phyloP scores from a whole-genome alignment of 768 basidiomycete species.

The Coprinopsis marcescibilis region DNA sequence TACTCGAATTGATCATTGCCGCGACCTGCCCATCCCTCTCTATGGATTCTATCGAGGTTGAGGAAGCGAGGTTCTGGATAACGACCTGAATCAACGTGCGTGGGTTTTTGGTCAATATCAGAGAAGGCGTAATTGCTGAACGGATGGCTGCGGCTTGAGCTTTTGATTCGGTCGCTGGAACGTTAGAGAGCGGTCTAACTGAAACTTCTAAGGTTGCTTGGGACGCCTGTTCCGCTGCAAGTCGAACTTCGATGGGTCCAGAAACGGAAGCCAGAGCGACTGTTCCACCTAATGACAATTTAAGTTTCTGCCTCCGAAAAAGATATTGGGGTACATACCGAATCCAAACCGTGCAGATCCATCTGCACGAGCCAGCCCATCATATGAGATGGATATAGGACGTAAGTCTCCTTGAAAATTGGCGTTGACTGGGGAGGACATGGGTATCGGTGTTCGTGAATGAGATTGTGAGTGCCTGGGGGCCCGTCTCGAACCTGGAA shows the following conservation, averaged over 20 bases:
- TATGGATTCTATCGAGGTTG: conserved; percentile 16
- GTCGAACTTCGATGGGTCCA: conserved; percentile 74
- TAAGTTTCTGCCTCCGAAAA: conserved; percentile 11
- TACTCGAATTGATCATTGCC: conserved; percentile 65
- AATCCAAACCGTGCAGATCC: conserved; percentile 72
- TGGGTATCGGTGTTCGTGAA: not conserved
- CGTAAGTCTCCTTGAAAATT: not conserved
- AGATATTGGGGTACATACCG: conserved; percentile 30
- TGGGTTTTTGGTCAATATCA: conserved; percentile 65
- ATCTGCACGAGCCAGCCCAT: conserved; percentile 64
- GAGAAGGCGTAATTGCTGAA: conserved; percentile 50
- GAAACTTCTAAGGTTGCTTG: conserved; percentile 71
- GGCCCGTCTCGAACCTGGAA: too few species aligned
- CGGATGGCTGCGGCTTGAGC: conserved; percentile 49
- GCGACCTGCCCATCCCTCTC: conserved; percentile 46
- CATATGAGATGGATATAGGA: conserved; percentile 41
- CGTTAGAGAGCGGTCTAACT: conserved; percentile 61
- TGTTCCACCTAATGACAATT: conserved; percentile 23
- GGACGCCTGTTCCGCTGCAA: conserved; percentile 62
- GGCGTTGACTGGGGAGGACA: not conserved
- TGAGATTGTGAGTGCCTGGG: not conserved
- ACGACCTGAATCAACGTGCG: conserved; percentile 76
- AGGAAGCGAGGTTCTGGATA: conserved; percentile 49
- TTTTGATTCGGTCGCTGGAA: conserved; percentile 69
- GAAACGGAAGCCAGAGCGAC: conserved; percentile 66